Base-by-base conservation (phyloP, 2,329 filamentous ascomycete genomes). In the Colletotrichum orbiculare region DNA sequence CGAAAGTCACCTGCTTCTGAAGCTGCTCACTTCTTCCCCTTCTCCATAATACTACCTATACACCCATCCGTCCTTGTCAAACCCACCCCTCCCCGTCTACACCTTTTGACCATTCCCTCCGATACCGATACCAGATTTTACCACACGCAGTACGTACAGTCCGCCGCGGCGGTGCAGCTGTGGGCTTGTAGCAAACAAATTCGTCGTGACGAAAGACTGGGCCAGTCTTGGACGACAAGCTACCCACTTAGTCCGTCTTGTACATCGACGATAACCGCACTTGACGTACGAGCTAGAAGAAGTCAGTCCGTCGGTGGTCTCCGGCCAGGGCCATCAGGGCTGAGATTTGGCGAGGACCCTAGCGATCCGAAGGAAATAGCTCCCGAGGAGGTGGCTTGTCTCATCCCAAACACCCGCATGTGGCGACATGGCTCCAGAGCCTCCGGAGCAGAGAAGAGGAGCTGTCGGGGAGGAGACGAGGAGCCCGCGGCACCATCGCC, bases 321-420 rank as follows among this genome's bases (percentile, higher is more conserved):
- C 63, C 63, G 63, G 33, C 41, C 41, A 66, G 53, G 59, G 41
- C 47, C 42, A 43, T 63, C 63, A 66, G 47, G 63, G 59, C 59
- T 66, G 63, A 63, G 47, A 66, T 63, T 66, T 63, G 58, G 53
- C 47, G 53, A 66, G 58, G 58, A 66, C 63, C 59, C 63, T 54
- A 63, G 63, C 63, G 53, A 63, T 49, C 47, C 53, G 59, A 63
- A 66, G 54, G 57, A 58, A 65, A 67, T 67, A 67, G 58, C 45
- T 63, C 58, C 63, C 69, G 73, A 73, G 74, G 73, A 75, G 73
- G 74, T 76, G 75, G 71, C 73, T 78, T 78, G 78, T 77, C 75
- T 77, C 73, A 76, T 70, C 60, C 68, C 70, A 69, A 72, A 69
- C 68, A 70, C 70, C 50, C 53, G 55, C 58, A 57, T 65, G 60